phyloP scores from a whole-genome alignment of 2,329 filamentous ascomycete species.

The Sclerotinia glacialis region DNA sequence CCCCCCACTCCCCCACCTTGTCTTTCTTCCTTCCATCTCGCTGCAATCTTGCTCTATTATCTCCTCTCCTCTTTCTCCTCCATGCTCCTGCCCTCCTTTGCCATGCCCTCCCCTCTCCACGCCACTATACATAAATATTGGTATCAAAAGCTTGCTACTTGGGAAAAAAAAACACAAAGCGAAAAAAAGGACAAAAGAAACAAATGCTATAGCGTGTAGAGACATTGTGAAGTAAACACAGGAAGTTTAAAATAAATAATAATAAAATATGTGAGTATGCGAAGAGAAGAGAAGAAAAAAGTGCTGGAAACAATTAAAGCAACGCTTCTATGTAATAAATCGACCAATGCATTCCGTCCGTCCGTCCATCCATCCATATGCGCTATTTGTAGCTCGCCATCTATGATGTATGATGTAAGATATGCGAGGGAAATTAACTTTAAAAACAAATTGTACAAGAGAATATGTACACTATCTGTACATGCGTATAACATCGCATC shows the following conservation, averaged over 20 bases:
- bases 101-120: background rate
- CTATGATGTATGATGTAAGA: background rate
- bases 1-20: background rate
- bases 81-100: background rate
- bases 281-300: background rate
- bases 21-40: background rate
- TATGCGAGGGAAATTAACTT: background rate
- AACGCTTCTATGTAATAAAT: conserved; percentile 16
- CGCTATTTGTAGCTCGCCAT: background rate
- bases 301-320: background rate
- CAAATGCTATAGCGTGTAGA: background rate
- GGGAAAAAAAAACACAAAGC: background rate
- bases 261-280: conserved; percentile 4
- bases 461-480: conserved; percentile 18
- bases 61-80: too few species aligned
- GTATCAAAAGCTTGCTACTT: conserved; percentile 13
- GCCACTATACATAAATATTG: conserved; percentile 9
- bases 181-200: background rate
- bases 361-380: conserved; percentile 3
- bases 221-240: conserved; percentile 3
- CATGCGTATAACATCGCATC: background rate
- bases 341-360: conserved; percentile 1
- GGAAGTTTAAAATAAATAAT: background rate
- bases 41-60: background rate
- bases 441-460: conserved; percentile 16